A percentile compares a stretch with the other conserved stretches of the same genome.
phyloP scores from a whole-genome alignment of 2,329 filamentous ascomycete genomes.

The Ophiostoma triangulosporum region DNA sequence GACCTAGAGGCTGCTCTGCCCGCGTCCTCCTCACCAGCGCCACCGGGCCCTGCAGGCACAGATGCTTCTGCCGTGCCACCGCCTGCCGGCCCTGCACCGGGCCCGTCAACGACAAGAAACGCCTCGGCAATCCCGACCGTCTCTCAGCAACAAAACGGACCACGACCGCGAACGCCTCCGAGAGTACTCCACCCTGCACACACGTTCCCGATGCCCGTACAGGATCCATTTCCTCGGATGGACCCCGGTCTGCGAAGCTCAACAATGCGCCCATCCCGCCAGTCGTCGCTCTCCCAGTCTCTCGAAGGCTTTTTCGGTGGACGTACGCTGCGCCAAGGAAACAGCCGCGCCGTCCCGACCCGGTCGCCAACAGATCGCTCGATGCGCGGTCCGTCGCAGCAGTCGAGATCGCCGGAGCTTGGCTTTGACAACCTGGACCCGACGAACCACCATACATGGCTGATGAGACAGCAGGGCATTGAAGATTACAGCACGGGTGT shows the following conservation, averaged over 20 bases:
- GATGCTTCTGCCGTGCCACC: neutral
- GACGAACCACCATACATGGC: slow-evolving; percentile 12
- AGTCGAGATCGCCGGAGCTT: slow-evolving; percentile 6
- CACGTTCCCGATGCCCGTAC: neutral
- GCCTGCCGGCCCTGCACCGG: neutral
- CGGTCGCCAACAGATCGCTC: slow-evolving; percentile 3
- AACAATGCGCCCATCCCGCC: slow-evolving; percentile 3
- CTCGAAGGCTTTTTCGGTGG: slow-evolving; percentile 4
- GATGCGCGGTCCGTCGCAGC: neutral
- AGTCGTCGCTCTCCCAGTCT: slow-evolving; percentile 2
- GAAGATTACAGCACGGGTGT: slow-evolving; percentile 3
- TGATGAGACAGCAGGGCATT: slow-evolving; percentile 9
- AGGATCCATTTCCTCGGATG: neutral
- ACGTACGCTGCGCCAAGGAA: slow-evolving; percentile 12
- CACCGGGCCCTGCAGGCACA: neutral
- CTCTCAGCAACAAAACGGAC: slow-evolving; percentile 3
- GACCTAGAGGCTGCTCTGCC: neutral
- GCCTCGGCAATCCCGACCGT: neutral
- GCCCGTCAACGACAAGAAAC: neutral
- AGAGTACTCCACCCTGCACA: neutral
- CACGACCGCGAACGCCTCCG: neutral
- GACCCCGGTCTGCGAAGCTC: slow-evolving; percentile 8
- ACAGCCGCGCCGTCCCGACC: slow-evolving; percentile 12
- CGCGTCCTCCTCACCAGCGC: neutral
- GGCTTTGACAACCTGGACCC: slow-evolving; percentile 1